Evolutionary conservation across 164 flowering plant genomes (phyloP), one percentile per base, ranked within the genome.

Genomic region (Magnolia sinica): DNA sequence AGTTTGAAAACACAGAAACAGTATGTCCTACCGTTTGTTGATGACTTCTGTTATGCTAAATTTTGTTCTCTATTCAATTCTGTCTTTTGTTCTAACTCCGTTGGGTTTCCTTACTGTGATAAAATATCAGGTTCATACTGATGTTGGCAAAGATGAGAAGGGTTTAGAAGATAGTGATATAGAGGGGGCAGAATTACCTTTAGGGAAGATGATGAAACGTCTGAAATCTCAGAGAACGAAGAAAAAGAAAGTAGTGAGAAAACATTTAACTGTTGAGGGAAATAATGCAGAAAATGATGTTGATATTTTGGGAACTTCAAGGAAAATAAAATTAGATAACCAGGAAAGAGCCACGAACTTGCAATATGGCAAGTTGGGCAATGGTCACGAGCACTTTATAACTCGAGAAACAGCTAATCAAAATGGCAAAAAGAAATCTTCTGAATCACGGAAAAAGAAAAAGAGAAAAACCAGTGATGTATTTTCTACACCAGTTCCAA

Each of bases 261-360:
- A 80, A 7, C 86, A 82, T 77, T 66, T 68, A 74, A 78, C 86
- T 20, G 80, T 79, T 81, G 85, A 80, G 78, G 77, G 7, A 72
- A 81, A 82, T 71, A 78, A 74, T 50, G 31, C 79, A 73, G 93
- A 85, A 77, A 86, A 83, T 74, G 90, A 89, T 78, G 79, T 86
- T 84, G 99, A 95, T 83, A 86, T 94, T 71, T 79, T 94, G 83
- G 87, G 90, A 81, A 86, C 92, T 92, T 92, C 92, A 74, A 88
- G 92, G 86, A 92, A 92, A 83, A 92, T 94, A 79, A 91, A 92
- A 82, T 72, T 89, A 77, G 93, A 89, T 79, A 82, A 71, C 80
- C n/a, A 84, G 63, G 91, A 81, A 20, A 72, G 71, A 19, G 66
- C 85, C 61, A 76, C 68, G 75, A 86, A 87, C 76, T 78, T 85